Conservation (phyloP, 805 yeast genomes). For the Candida maltosa region DNA sequence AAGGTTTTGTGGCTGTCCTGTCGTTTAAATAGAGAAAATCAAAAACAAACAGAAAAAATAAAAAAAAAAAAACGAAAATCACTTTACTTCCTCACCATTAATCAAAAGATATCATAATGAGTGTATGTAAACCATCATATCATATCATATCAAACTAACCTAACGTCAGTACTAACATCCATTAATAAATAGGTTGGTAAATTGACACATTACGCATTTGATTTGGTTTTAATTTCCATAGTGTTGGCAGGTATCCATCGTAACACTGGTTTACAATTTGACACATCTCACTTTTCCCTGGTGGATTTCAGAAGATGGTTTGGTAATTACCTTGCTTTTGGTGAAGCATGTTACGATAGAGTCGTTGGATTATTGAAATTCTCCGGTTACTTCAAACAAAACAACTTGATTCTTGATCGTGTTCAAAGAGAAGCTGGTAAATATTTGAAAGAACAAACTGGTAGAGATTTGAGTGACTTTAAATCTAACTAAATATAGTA, state of each 20-base stretch:
- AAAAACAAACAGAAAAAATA: too few species aligned
- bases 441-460: conserved; percentile 26
- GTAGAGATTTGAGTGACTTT: conserved; percentile 23
- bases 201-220: conserved; percentile 69
- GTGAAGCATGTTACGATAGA: conserved; percentile 56
- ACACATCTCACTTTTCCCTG: conserved; percentile 49
- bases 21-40: too few species aligned
- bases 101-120: too few species aligned
- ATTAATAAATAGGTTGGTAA: conserved; percentile 53
- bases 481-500: conserved; percentile 8
- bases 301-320: conserved; percentile 44
- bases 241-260: conserved; percentile 83
- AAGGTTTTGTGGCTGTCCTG: too few species aligned
- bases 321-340: conserved; percentile 52
- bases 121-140: too few species aligned
- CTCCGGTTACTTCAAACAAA: conserved; percentile 52
- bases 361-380: conserved; percentile 42
- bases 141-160: too few species aligned
- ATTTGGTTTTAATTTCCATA: conserved; percentile 74
- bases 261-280: conserved; percentile 70
- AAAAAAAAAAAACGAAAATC: too few species aligned
- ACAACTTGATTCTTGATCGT: conserved; percentile 32
- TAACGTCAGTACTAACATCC: background rate
- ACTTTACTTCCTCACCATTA: too few species aligned
- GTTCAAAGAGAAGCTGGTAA: conserved; percentile 29